Conservation (phyloP, 202 grass and related monocot genomes). For the Elaeis oleifera region DNA sequence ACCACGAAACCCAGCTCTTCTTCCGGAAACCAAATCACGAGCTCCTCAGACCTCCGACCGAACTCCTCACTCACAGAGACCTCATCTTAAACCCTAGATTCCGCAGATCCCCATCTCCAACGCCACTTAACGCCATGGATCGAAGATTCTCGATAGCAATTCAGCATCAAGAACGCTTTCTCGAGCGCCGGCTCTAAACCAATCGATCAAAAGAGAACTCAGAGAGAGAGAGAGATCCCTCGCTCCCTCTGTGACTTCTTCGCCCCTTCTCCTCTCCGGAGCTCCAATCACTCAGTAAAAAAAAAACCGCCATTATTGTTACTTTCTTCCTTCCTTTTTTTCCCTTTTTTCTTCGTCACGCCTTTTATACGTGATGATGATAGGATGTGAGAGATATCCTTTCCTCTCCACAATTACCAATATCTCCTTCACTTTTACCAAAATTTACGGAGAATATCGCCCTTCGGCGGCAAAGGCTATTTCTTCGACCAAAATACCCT, state of each 20-base stretch:
- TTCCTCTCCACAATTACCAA: neutral
- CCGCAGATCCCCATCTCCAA: constrained; percentile 2
- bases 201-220: neutral
- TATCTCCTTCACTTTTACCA: neutral
- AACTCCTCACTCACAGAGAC: neutral
- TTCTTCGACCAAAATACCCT: too few species aligned
- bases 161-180: neutral
- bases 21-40: too few species aligned
- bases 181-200: neutral
- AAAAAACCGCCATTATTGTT: constrained; percentile 40
- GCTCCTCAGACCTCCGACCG: too few species aligned
- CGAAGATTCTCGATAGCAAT: constrained; percentile 6
- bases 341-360: constrained; percentile 14
- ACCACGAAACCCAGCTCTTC: neutral
- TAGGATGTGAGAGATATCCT: neutral
- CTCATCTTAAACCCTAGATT: neutral
- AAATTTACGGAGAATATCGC: neutral
- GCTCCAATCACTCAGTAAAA: constrained; percentile 24
- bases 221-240: neutral
- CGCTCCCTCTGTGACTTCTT: neutral
- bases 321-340: constrained; percentile 20
- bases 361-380: constrained; percentile 29
- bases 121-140: neutral
- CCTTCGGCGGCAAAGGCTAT: too few species aligned
- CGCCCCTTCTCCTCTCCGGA: constrained; percentile 11